These are phyloP conservation scores for Ceratocystis eucalypticola DNA, from an alignment of 2,329 filamentous ascomycete species.

Conservation along the genomic window DNA sequence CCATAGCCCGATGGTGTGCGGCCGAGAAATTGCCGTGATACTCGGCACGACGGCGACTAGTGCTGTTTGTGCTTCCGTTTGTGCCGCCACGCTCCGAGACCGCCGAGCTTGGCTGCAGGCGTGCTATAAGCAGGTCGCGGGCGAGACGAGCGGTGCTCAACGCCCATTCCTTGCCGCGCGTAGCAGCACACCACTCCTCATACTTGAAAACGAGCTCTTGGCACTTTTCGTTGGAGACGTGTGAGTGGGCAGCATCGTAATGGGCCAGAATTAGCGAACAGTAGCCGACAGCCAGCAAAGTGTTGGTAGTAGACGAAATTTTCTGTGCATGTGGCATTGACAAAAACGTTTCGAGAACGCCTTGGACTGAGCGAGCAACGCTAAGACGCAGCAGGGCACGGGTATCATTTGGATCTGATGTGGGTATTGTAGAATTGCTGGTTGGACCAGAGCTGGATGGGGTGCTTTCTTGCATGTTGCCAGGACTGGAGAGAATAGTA, in stretches of 20 bases:
- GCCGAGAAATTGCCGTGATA: constrained; percentile 12
- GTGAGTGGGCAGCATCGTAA: constrained; percentile 17
- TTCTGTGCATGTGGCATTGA: constrained; percentile 17
- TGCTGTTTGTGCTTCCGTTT: background rate
- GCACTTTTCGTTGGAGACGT: constrained; percentile 14
- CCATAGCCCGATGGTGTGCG: constrained; percentile 10
- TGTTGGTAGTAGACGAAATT: constrained; percentile 18
- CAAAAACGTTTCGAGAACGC: constrained; percentile 17
- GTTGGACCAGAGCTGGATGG: constrained; percentile 14
- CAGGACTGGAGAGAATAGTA: constrained; percentile 11
- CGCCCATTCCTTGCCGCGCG: constrained; percentile 19
- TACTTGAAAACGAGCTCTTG: constrained; percentile 17
- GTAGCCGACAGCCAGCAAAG: constrained; percentile 16
- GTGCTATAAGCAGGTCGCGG: constrained; percentile 17
- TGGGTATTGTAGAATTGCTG: background rate
- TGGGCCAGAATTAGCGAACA: constrained; percentile 18
- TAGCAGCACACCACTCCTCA: constrained; percentile 16
- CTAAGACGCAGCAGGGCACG: constrained; percentile 13
- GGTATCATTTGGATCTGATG: constrained; percentile 10
- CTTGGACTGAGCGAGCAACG: constrained; percentile 14
- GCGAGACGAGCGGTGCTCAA: constrained; percentile 16
- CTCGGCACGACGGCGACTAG: background rate
- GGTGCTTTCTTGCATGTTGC: constrained; percentile 4
- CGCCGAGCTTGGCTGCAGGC: constrained; percentile 8
- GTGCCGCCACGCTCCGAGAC: background rate